Evolutionary conservation across 2,329 filamentous ascomycete genomes (phyloP).

Genomic region (Emergomyces pasteurianus): DNA sequence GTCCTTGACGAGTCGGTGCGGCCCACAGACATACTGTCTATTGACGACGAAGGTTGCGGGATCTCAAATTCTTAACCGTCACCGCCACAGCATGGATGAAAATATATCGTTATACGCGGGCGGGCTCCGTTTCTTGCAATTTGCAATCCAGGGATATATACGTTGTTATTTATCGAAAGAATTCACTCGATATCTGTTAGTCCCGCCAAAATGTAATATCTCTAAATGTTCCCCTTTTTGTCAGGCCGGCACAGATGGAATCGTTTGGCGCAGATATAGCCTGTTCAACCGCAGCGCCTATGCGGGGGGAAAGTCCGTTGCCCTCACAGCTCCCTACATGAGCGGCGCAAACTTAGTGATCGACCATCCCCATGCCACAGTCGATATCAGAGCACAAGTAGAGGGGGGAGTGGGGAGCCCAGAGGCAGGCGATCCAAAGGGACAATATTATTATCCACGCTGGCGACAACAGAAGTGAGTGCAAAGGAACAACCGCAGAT

Average conservation of each 20-base stretch:
- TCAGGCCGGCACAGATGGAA: background rate
- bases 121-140: background rate
- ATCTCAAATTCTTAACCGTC: constrained; percentile 27
- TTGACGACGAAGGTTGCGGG: constrained; percentile 24
- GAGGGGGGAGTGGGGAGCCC: constrained; percentile 1
- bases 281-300: constrained; percentile 17
- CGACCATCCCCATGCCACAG: constrained; percentile 15
- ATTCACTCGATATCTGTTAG: background rate
- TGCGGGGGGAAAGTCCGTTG: constrained; percentile 11
- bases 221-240: background rate
- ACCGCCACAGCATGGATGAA: constrained; percentile 31
- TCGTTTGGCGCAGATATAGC: constrained; percentile 11
- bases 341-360: constrained; percentile 16
- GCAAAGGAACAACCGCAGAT: background rate
- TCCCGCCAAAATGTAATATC: background rate
- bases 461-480: background rate
- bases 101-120: constrained; percentile 19
- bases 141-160: background rate
- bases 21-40: constrained; percentile 33
- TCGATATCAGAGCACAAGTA: background rate
- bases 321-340: constrained; percentile 18
- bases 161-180: background rate
- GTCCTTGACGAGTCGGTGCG: constrained; percentile 27
- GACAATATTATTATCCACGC: background rate
- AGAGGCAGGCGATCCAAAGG: background rate